These are phyloP conservation scores for Bipolaris bicolor DNA, from an alignment of 2,329 filamentous ascomycete genomes.

Conservation along the genomic window DNA sequence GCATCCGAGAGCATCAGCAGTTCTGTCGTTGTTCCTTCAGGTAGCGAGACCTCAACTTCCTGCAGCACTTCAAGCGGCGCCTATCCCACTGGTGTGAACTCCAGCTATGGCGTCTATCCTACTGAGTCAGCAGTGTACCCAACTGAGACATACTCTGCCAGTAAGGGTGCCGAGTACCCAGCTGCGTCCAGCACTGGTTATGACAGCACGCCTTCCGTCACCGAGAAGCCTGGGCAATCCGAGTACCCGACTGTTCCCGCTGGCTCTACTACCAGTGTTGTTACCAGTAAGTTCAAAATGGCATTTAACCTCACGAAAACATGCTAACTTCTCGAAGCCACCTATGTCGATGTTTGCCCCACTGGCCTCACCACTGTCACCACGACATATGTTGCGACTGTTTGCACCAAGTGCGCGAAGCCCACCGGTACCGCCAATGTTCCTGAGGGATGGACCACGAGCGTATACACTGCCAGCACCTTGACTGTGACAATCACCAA, in stretches of 20 bases:
- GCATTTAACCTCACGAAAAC: fast-evolving
- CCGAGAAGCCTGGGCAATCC: constrained; percentile 22
- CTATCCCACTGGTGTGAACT: constrained; percentile 13
- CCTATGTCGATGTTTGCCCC: constrained; percentile 47
- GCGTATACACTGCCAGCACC: constrained; percentile 37
- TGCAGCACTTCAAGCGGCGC: constrained; percentile 21
- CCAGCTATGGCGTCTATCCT: constrained; percentile 9
- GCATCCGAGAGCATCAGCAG: constrained; percentile 2
- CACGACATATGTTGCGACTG: constrained; percentile 39
- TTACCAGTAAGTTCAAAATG: constrained; percentile 25
- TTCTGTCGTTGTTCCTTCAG: constrained; percentile 1
- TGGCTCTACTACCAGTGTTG: constrained; percentile 23
- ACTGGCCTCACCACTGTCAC: constrained; percentile 45
- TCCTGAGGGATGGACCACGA: constrained; percentile 43
- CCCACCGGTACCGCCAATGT: constrained; percentile 28
- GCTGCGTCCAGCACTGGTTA: constrained; percentile 14
- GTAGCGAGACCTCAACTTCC: constrained; percentile 7
- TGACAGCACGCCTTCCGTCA: constrained; percentile 18
- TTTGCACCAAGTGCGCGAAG: constrained; percentile 30
- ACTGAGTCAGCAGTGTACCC: constrained; percentile 3
- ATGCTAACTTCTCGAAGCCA: constrained; percentile 17
- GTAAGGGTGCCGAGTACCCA: background rate
- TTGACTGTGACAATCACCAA: constrained; percentile 44
- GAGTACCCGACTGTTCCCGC: constrained; percentile 20
- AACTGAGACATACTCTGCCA: constrained; percentile 3